Evolutionary conservation across 2,329 filamentous ascomycete species (phyloP).

Genomic region (Hymenoscyphus linearis): DNA sequence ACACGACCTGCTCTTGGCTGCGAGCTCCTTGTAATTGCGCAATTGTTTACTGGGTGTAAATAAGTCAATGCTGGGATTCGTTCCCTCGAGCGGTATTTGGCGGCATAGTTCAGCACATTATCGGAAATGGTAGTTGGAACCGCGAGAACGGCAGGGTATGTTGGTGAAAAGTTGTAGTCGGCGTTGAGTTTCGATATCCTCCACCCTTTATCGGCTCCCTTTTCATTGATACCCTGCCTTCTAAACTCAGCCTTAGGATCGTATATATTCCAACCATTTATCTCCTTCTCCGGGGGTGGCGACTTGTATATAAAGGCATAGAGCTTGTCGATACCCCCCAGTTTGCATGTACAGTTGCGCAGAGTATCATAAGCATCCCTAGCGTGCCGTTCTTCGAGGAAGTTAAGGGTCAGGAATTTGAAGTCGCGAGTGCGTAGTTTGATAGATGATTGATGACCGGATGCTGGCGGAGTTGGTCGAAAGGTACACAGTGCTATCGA

Average conservation of each 20-base stretch:
- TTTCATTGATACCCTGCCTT: slow-evolving; percentile 79
- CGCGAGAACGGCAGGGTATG: slow-evolving; percentile 79
- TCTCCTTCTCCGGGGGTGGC: slow-evolving; percentile 63
- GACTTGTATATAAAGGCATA: slow-evolving; percentile 86
- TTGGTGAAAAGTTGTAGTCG: slow-evolving; percentile 86
- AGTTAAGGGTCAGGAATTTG: slow-evolving; percentile 87
- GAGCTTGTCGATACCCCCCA: slow-evolving; percentile 79
- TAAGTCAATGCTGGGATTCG: slow-evolving; percentile 89
- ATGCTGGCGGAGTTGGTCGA: slow-evolving; percentile 64
- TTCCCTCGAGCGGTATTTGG: slow-evolving; percentile 78
- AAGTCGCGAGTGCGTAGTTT: slow-evolving; percentile 90
- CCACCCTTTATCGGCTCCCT: slow-evolving; percentile 63
- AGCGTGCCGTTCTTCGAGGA: slow-evolving; percentile 66
- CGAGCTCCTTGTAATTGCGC: slow-evolving; percentile 90
- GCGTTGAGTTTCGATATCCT: slow-evolving; percentile 84
- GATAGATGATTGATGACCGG: slow-evolving; percentile 72
- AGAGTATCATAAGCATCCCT: slow-evolving; percentile 86
- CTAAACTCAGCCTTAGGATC: slow-evolving; percentile 80
- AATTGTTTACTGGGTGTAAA: slow-evolving; percentile 94
- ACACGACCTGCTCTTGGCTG: slow-evolving; percentile 85
- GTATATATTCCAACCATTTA: slow-evolving; percentile 81
- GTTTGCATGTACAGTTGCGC: slow-evolving; percentile 70
- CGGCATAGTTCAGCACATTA: slow-evolving; percentile 90
- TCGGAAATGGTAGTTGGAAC: slow-evolving; percentile 93
- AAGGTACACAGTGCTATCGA: slow-evolving; percentile 80